Evolutionary conservation across 352 stramenopile species (phyloP).

Genomic region (Saprolegnia parasitica): DNA sequence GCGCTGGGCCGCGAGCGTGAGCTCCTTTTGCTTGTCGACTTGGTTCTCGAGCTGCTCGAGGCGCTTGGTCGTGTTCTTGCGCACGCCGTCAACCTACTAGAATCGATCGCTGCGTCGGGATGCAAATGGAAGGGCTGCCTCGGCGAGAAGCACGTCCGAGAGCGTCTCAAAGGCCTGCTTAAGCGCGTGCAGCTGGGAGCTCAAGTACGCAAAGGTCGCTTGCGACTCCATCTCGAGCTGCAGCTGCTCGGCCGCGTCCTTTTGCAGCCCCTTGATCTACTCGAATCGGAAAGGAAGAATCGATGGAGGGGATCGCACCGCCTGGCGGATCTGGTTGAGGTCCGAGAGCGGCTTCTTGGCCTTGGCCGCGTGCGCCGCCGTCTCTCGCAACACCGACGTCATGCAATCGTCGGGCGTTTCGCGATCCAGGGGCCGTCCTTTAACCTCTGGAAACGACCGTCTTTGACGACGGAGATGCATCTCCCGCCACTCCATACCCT

Average conservation of each 20-base stretch:
- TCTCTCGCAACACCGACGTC: conserved; percentile 43
- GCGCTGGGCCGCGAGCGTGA: conserved; percentile 53
- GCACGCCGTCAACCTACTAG: conserved; percentile 45
- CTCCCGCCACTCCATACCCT: too few species aligned
- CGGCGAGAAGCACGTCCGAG: conserved; percentile 69
- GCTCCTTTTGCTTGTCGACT: conserved; percentile 47
- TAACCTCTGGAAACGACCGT: too few species aligned
- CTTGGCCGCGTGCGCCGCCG: conserved; percentile 60
- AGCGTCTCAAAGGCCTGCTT: conserved; percentile 74
- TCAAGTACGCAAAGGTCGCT: conserved; percentile 78
- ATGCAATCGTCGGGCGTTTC: background rate
- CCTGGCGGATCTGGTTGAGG: conserved; percentile 74
- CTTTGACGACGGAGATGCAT: too few species aligned
- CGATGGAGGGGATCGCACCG: conserved; percentile 32
- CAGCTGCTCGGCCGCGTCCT: conserved; percentile 65
- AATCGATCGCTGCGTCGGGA: background rate
- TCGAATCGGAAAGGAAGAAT: too few species aligned
- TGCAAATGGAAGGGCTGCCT: conserved; percentile 31
- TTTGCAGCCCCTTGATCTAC: conserved; percentile 56
- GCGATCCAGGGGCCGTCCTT: too few species aligned
- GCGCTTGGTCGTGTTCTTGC: conserved; percentile 60
- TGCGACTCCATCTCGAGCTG: conserved; percentile 74
- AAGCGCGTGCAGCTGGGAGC: conserved; percentile 64
- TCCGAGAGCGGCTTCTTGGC: conserved; percentile 74
- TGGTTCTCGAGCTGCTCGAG: conserved; percentile 57